Base-by-base conservation (phyloP, 1,284 basidiomycete species). In the Moesziomyces sp. region DNA sequence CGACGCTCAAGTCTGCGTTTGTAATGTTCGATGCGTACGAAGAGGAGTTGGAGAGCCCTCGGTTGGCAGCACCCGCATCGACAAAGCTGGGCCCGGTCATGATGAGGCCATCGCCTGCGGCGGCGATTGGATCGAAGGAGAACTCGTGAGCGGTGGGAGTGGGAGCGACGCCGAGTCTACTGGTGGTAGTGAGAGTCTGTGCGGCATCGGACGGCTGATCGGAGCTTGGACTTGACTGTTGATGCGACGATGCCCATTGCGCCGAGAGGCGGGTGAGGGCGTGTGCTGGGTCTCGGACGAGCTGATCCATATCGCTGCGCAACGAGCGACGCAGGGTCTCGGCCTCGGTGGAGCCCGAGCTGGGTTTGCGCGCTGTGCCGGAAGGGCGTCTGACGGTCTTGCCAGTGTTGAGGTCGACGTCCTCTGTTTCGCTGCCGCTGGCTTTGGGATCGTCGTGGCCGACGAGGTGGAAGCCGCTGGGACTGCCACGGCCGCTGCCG, bases 91-190 rank as follows among this genome's bases (percentile, higher is more conserved):
- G 60, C 5, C 76, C 67, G 1, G 72, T 68, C 44, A 75, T 75
- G 58, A 79, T 76, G 18, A 81, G 63, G 10, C 79, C 79, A 35
- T 81, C 79, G 23, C 76, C 78, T 16, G 64, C 75, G 11, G 78
- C 79, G 13, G 77, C 69, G n/a, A 81, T 67, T 7, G 77, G 75
- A 30, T 81, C 79, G 24, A 81, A 78, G 0, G 72, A 74, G 42
- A 64, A 70, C 35, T 61, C 67, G 16, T 47, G 54, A 19, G 54
- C 57, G 14, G 58, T 62, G 18, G 73, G 70, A 13, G 68, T 64
- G 4, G 66, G 66, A 8, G 63, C 69, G 7, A 63, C 52, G 21
- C 57, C 64, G 19, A 52, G 45, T 19, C 53, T 13, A 44, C 59
- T 62, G n/a, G 63, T 61, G n/a, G 70, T 67, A 35, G 58, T 52